Conservation (phyloP, 148 eudicot genomes). For the Rhododendron griersonianum region DNA sequence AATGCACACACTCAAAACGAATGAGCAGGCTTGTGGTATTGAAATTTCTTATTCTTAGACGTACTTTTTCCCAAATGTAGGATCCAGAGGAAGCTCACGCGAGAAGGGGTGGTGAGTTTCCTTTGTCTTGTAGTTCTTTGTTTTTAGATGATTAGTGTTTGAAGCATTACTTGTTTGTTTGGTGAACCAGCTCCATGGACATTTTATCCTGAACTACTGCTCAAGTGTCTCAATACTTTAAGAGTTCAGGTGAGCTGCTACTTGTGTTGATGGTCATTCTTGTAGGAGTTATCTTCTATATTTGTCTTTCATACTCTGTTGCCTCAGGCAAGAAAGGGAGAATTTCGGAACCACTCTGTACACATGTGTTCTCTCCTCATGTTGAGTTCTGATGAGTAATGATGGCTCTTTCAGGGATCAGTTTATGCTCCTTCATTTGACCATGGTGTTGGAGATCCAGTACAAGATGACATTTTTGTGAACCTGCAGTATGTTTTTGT, state of each 20-base stretch:
- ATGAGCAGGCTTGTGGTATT: slow-evolving; percentile 1
- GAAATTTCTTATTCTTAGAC: slow-evolving; percentile 9
- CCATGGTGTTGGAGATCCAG: slow-evolving; percentile 96
- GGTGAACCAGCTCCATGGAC: slow-evolving; percentile 94
- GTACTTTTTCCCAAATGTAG: slow-evolving; percentile 32
- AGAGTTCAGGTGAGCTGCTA: slow-evolving; percentile 52
- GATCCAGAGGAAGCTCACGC: slow-evolving; percentile 98
- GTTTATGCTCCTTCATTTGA: slow-evolving; percentile 94
- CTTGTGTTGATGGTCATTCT: neutral
- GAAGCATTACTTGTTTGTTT: slow-evolving; percentile 15
- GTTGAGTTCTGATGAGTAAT: neutral
- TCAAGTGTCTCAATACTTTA: slow-evolving; percentile 70
- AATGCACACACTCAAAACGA: slow-evolving; percentile 2
- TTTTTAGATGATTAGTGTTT: slow-evolving; percentile 16
- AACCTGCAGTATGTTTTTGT: slow-evolving; percentile 58
- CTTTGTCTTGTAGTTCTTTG: slow-evolving; percentile 11
- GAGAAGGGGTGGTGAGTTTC: slow-evolving; percentile 89
- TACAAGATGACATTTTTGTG: slow-evolving; percentile 91
- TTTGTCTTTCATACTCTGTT: neutral
- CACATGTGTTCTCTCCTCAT: neutral
- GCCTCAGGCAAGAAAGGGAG: neutral
- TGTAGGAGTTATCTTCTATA: neutral
- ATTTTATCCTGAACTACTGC: slow-evolving; percentile 67
- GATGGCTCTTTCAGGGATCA: slow-evolving; percentile 56
- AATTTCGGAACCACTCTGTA: neutral